These are phyloP conservation scores for Scutellaria galericulata DNA, from an alignment of 257 asterid genomes.

Conservation along the genomic window DNA sequence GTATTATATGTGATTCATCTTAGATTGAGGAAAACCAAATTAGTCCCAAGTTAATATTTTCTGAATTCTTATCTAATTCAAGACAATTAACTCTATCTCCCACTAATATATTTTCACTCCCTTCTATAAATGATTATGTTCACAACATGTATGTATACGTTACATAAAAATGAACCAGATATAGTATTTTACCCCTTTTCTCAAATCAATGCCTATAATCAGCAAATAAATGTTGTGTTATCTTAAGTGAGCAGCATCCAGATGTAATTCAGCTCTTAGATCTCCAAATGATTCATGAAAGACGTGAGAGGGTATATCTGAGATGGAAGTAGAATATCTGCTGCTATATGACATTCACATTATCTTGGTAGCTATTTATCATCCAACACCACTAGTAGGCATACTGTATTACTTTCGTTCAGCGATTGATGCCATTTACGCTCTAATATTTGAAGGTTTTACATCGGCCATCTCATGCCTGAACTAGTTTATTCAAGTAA, in stretches of 20 bases:
- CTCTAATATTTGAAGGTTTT: background rate
- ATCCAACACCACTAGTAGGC: background rate
- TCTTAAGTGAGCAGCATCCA: background rate
- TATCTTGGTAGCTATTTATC: constrained; percentile 1
- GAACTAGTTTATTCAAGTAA: background rate
- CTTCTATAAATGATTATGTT: too few relatives aligned
- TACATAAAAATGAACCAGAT: background rate
- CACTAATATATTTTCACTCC: too few relatives aligned
- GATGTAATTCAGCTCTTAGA: background rate
- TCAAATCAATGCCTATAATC: background rate
- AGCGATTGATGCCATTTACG: constrained; percentile 15
- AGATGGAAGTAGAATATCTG: background rate
- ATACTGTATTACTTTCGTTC: background rate
- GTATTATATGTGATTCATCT: too few relatives aligned
- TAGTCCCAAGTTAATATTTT: too few relatives aligned
- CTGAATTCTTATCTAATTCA: too few relatives aligned
- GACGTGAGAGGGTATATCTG: background rate
- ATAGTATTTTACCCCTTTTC: background rate
- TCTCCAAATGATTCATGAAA: constrained; percentile 9
- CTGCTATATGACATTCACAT: background rate
- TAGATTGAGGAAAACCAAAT: too few relatives aligned
- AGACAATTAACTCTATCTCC: too few relatives aligned
- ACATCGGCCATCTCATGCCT: constrained; percentile 6
- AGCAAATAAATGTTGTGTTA: background rate
- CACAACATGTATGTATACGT: background rate